phyloP scores from a whole-genome alignment of 306 rosid genomes.

The Ammopiptanthus mongolicus region DNA sequence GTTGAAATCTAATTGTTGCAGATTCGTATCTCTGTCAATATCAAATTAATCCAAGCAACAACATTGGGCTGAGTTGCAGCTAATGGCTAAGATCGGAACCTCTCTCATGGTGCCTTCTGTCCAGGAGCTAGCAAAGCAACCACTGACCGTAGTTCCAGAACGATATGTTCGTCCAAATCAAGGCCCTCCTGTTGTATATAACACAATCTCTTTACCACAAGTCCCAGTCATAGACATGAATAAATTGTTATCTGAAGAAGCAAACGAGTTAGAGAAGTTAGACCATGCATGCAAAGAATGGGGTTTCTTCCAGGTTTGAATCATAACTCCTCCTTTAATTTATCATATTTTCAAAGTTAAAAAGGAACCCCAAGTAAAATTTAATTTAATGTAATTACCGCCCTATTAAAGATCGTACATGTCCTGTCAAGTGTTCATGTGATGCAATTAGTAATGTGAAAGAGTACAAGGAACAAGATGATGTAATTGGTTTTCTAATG shows the following conservation, averaged over 20 bases:
- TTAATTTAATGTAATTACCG: too few species aligned
- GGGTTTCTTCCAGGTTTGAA: conserved; percentile 22
- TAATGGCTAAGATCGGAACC: not conserved
- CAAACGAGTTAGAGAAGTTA: not conserved
- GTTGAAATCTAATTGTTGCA: too few species aligned
- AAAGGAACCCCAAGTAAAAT: too few species aligned
- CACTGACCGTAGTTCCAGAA: conserved; percentile 17
- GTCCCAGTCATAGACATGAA: conserved; percentile 37
- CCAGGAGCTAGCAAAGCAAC: conserved; percentile 4
- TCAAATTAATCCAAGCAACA: too few species aligned
- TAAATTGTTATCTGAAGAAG: conserved; percentile 24
- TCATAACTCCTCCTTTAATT: too few species aligned
- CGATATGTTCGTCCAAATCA: conserved; percentile 31
- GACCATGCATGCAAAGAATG: conserved; percentile 10
- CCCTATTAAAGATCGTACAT: too few species aligned
- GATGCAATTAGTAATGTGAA: too few species aligned
- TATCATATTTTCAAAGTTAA: too few species aligned
- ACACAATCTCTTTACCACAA: conserved; percentile 13
- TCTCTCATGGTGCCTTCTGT: conserved; percentile 13
- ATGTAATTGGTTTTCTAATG: too few species aligned
- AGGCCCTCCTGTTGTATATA: conserved; percentile 10
- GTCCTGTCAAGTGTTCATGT: too few species aligned
- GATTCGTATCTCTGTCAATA: too few species aligned
- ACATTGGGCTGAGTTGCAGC: not conserved
- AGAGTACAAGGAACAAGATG: too few species aligned